Percentiles rank a stretch among this genome's conserved stretches.
Evolutionary conservation across 2,329 filamentous ascomycete genomes (phyloP).

Genomic region (Fusarium oligoseptatum): DNA sequence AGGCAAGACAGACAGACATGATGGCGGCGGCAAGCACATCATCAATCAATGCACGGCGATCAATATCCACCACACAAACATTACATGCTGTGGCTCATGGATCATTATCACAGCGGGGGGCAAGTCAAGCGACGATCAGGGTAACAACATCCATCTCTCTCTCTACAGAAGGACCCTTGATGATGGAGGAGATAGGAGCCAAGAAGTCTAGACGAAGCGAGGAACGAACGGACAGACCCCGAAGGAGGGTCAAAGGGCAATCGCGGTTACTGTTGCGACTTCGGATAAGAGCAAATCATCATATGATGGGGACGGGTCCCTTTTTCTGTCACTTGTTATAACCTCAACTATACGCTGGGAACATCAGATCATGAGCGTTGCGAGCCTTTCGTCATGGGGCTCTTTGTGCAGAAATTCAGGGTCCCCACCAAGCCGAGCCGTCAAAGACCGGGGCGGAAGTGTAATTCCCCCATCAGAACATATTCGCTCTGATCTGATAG

Average conservation of each 20-base stretch:
- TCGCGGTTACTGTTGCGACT: background rate
- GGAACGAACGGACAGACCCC: constrained; percentile 20
- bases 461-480: background rate
- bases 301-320: constrained; percentile 8
- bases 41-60: constrained; percentile 2
- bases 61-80: constrained; percentile 3
- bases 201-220: background rate
- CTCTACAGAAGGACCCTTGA: background rate
- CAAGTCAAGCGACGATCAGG: background rate
- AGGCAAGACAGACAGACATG: background rate
- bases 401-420: constrained; percentile 5
- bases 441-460: background rate
- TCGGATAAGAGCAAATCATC: constrained; percentile 7
- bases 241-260: background rate
- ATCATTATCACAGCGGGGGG: background rate
- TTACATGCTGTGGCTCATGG: background rate
- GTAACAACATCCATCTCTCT: background rate
- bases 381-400: constrained; percentile 19
- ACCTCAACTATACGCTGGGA: constrained; percentile 3
- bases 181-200: background rate
- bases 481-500: constrained; percentile 29
- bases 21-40: constrained; percentile 1
- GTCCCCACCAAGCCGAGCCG: background rate
- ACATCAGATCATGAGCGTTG: constrained; percentile 34
- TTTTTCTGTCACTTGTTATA: constrained; percentile 21